These are phyloP conservation scores for Porogramme epimiltina DNA, from an alignment of 1,284 basidiomycete genomes.

Conservation along the genomic window DNA sequence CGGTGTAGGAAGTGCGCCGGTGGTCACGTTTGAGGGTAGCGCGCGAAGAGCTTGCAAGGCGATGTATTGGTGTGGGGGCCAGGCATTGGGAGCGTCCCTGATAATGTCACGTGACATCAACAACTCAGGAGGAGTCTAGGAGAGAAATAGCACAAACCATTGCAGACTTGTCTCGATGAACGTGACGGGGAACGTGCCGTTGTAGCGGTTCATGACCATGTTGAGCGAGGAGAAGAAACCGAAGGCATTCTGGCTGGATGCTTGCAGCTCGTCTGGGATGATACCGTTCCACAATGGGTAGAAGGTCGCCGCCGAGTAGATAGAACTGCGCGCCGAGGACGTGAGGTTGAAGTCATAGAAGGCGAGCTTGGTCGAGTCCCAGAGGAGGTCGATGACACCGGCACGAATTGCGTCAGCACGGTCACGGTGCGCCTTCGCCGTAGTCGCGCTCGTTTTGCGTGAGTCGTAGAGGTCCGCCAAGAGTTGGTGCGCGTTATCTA, in stretches of 20 bases:
- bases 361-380: constrained; percentile 80
- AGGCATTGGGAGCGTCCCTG: constrained; percentile 77
- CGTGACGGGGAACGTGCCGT: constrained; percentile 77
- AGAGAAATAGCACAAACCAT: constrained; percentile 52
- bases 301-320: constrained; percentile 76
- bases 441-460: constrained; percentile 39
- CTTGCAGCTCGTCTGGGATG: constrained; percentile 69
- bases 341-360: constrained; percentile 89
- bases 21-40: constrained; percentile 70
- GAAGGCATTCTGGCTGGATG: constrained; percentile 65
- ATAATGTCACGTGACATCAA: neutral
- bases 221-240: constrained; percentile 74
- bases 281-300: constrained; percentile 91
- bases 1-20: constrained; percentile 49
- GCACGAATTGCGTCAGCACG: constrained; percentile 60
- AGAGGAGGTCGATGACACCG: constrained; percentile 84
- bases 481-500: constrained; percentile 65
- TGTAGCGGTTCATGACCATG: constrained; percentile 80
- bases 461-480: constrained; percentile 68
- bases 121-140: neutral
- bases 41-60: constrained; percentile 76
- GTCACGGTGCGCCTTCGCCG: constrained; percentile 55
- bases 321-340: constrained; percentile 57
- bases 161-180: constrained; percentile 80
- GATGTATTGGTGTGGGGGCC: constrained; percentile 90